These are phyloP conservation scores for Cladosporium velox DNA, from an alignment of 2,329 filamentous ascomycete genomes.

Conservation along the genomic window DNA sequence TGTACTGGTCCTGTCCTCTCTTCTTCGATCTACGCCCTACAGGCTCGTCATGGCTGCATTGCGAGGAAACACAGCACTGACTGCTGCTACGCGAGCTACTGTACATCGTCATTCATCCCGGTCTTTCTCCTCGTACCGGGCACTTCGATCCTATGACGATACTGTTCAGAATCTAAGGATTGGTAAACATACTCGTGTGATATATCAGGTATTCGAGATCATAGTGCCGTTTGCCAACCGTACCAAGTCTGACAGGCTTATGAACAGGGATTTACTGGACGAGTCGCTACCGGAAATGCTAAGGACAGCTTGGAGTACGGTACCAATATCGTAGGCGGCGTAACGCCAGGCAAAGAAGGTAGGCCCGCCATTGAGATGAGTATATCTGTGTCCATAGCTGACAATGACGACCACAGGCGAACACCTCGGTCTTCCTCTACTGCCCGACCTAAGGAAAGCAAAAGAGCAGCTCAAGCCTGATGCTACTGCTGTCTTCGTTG, in stretches of 20 bases:
- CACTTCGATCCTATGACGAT: slow-evolving; percentile 54
- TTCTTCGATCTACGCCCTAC: neutral
- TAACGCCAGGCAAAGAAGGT: slow-evolving; percentile 67
- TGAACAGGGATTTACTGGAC: slow-evolving; percentile 63
- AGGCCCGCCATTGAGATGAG: neutral
- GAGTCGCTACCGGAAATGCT: slow-evolving; percentile 72
- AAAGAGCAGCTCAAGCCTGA: slow-evolving; percentile 71
- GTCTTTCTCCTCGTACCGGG: slow-evolving; percentile 33
- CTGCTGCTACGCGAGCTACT: neutral
- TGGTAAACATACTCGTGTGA: slow-evolving; percentile 64
- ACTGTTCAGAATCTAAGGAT: slow-evolving; percentile 69
- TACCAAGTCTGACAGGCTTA: neutral
- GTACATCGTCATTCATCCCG: slow-evolving; percentile 1
- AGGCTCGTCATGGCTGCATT: slow-evolving; percentile 27
- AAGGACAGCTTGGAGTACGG: slow-evolving; percentile 75
- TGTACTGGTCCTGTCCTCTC: neutral
- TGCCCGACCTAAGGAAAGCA: slow-evolving; percentile 68
- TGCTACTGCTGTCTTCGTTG: slow-evolving; percentile 78
- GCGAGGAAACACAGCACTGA: slow-evolving; percentile 27
- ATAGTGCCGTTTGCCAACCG: neutral
- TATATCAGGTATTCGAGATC: slow-evolving; percentile 56
- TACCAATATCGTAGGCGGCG: slow-evolving; percentile 77
- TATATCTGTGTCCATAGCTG: neutral
- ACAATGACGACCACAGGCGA: slow-evolving; percentile 44
- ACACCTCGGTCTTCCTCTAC: slow-evolving; percentile 71